Conservation (phyloP, 495 filamentous ascomycete genomes). For the Penicillium longicatenatum region DNA sequence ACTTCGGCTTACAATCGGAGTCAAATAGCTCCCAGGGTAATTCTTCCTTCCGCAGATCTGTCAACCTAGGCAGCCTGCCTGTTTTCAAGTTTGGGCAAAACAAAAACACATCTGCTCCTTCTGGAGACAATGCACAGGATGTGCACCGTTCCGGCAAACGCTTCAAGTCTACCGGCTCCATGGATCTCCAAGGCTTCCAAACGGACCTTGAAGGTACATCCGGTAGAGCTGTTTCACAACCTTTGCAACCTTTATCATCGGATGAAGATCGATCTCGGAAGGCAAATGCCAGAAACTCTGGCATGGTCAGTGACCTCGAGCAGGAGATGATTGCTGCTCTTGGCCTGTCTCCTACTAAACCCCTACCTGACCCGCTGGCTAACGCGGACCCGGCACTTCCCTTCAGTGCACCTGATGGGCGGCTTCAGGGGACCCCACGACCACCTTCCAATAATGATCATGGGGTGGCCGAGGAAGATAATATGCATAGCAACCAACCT, state of each 20-base stretch:
- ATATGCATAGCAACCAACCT: background rate
- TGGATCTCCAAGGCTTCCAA: constrained; percentile 6
- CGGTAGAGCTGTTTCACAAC: background rate
- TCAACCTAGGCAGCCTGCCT: constrained; percentile 27
- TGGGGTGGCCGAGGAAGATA: background rate
- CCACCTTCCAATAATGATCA: background rate
- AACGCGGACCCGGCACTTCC: background rate
- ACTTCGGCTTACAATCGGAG: constrained; percentile 20
- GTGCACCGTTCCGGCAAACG: constrained; percentile 11
- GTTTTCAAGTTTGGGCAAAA: constrained; percentile 25
- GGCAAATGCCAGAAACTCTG: background rate
- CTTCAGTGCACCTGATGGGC: background rate
- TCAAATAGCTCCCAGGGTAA: constrained; percentile 18
- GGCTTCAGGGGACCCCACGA: background rate
- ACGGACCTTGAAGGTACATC: background rate
- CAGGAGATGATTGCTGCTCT: constrained; percentile 31
- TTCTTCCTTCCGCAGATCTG: constrained; percentile 24
- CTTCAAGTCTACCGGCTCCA: constrained; percentile 9
- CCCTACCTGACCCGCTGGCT: constrained; percentile 3
- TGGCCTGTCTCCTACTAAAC: constrained; percentile 26
- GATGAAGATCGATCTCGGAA: background rate
- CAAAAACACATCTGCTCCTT: background rate
- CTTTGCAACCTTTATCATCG: constrained; percentile 1
- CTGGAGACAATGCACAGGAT: background rate
- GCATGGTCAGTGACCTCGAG: constrained; percentile 18